Evolutionary conservation across 148 eudicot genomes (phyloP).

Genomic region (Limonium bicolor): DNA sequence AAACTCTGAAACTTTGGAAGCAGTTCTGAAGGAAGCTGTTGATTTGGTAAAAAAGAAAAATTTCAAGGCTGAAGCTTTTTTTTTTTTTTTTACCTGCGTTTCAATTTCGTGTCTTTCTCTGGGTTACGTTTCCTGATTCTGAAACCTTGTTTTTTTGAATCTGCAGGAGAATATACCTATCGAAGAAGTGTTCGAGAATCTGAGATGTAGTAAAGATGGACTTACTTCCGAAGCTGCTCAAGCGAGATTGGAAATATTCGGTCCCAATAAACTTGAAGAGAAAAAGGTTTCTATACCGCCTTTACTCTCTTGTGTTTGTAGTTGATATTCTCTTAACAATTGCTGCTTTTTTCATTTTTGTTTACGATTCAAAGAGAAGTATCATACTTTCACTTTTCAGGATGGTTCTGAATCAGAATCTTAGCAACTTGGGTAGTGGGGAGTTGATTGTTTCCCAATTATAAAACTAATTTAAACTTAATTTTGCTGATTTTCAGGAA

Average conservation of each 20-base stretch:
- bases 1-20: slow-evolving; percentile 14
- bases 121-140: neutral
- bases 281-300: slow-evolving; percentile 24
- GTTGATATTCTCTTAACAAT: no score
- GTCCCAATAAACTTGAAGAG: slow-evolving; percentile 27
- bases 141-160: neutral
- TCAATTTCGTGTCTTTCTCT: neutral
- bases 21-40: slow-evolving; percentile 18
- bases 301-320: no score
- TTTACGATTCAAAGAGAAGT: no score
- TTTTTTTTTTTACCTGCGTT: neutral
- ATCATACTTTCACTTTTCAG: no score
- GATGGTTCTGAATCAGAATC: no score
- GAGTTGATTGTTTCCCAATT: no score
- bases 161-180: slow-evolving; percentile 15
- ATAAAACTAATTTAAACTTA: no score
- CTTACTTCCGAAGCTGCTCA: slow-evolving; percentile 15
- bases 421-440: no score
- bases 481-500: no score
- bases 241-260: slow-evolving; percentile 13
- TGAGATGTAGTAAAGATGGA: slow-evolving; percentile 15
- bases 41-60: slow-evolving; percentile 33
- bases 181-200: slow-evolving; percentile 18
- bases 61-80: no score
- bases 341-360: no score